Evolutionary conservation across 257 asterid species (phyloP), one percentile per base, ranked within the genome.

Genomic region (Salvia miltiorrhiza): DNA sequence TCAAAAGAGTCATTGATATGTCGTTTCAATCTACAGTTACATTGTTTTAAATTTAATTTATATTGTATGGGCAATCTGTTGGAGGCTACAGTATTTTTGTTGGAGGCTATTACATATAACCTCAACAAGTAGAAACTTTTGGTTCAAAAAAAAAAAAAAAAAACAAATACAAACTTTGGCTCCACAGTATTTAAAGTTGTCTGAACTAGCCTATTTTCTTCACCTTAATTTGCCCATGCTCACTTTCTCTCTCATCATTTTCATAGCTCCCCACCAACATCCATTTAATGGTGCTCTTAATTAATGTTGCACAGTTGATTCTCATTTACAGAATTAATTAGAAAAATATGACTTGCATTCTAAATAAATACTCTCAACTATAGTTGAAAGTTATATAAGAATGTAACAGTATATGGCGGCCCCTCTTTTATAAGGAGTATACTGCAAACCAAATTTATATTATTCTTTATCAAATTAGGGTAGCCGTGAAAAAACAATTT

Each of bases 1-100:
- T 80, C 81, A 79, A 82, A 79, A 44, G 70, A 43, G 78, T 74
- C 69, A 65, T 45, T 82, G 86, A 82, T 0, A 72, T 74, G 89
- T 86, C 92, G n/a, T 71, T 63, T 86, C 87, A 78, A 69, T 68
- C 65, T 60, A 83, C 81, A 76, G 89, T 81, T 17, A 2, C 19
- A 24, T 35, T 5, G 23, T 11, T 20, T 9, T 5, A 52, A n/a
- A 14, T 5, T 35, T 37, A 37, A 37, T 37, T 37, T 65, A 30
- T 56, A 26, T 66, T 28, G 44, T 65, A 48, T 74, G 77, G 80
- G 56, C 58, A 65, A 71, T 71, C 69, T 35, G 76, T 52, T 14
- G 75, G 58, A 3, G 17, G 47, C 9, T 67, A 73, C 72, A 71
- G 69, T 69, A 40, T 49, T 41, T 69, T 69, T 71, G 77, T 75